Conservation (phyloP, 148 eudicot species). For the Pharnaceum exiguum region DNA sequence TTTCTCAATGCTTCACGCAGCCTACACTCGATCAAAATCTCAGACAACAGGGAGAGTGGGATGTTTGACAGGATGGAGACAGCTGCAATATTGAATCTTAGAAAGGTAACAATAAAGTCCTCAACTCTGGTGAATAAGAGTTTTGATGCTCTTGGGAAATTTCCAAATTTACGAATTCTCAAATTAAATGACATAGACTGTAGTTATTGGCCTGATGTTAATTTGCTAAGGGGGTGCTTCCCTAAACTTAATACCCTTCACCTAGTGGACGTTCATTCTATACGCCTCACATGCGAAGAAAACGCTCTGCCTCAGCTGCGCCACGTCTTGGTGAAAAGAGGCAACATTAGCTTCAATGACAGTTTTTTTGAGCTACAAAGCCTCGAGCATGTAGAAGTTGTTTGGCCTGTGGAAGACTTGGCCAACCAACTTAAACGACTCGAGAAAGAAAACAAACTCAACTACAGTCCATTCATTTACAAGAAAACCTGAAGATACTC, state of each 20-base stretch:
- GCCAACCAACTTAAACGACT: not conserved
- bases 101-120: constrained; percentile 11
- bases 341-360: too few relatives aligned
- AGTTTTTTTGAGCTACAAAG: not conserved
- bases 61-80: not conserved
- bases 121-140: not conserved
- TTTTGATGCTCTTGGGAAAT: constrained; percentile 3
- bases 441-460: not conserved
- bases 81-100: not conserved
- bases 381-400: not conserved
- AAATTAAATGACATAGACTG: not conserved
- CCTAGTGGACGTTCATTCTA: too few relatives aligned
- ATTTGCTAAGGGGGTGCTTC: not conserved
- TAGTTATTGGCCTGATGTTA: too few relatives aligned
- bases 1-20: not conserved
- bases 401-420: not conserved
- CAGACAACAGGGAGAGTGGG: not conserved
- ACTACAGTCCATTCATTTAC: not conserved
- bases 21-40: not conserved
- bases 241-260: constrained; percentile 12
- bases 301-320: not conserved
- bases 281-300: not conserved
- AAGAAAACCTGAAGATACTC: too few relatives aligned
- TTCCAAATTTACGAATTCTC: constrained; percentile 15
- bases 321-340: not conserved